A percentile compares a stretch with the other conserved stretches of the same genome.
These are phyloP conservation scores for Quercus rubra DNA, from an alignment of 306 rosid genomes.

Conservation along the genomic window DNA sequence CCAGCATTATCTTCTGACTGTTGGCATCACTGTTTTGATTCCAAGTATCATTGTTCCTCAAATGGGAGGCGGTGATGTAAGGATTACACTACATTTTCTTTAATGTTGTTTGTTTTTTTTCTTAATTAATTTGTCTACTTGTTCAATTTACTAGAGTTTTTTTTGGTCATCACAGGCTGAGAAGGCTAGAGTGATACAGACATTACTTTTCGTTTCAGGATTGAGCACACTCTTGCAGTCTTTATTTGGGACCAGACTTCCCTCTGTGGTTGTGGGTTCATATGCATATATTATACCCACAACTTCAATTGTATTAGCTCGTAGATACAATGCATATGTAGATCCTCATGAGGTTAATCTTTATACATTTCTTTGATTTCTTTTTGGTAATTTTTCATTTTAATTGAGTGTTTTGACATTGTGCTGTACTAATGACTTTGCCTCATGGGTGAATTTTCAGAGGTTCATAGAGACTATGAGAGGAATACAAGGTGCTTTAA, in stretches of 20 bases:
- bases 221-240: slow-evolving; percentile 47
- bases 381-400: background rate
- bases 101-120: background rate
- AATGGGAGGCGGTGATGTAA: slow-evolving; percentile 87
- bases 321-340: slow-evolving; percentile 23
- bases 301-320: slow-evolving; percentile 37
- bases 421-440: background rate
- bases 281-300: slow-evolving; percentile 37
- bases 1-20: slow-evolving; percentile 76
- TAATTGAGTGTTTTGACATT: background rate
- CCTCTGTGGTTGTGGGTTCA: slow-evolving; percentile 42
- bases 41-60: slow-evolving; percentile 74
- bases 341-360: slow-evolving; percentile 39
- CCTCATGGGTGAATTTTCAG: slow-evolving; percentile 32
- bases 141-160: background rate
- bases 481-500: slow-evolving; percentile 86
- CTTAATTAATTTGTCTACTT: background rate
- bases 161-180: slow-evolving; percentile 27
- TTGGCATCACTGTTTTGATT: slow-evolving; percentile 68
- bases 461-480: slow-evolving; percentile 68
- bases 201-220: slow-evolving; percentile 50
- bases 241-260: slow-evolving; percentile 52
- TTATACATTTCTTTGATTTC: background rate
- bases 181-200: slow-evolving; percentile 51
- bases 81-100: background rate